Percentiles rank a stretch among this genome's conserved stretches.
Evolutionary conservation across 208 protist species (phyloP).

Genomic region (Trypanosomatidae sp.): DNA sequence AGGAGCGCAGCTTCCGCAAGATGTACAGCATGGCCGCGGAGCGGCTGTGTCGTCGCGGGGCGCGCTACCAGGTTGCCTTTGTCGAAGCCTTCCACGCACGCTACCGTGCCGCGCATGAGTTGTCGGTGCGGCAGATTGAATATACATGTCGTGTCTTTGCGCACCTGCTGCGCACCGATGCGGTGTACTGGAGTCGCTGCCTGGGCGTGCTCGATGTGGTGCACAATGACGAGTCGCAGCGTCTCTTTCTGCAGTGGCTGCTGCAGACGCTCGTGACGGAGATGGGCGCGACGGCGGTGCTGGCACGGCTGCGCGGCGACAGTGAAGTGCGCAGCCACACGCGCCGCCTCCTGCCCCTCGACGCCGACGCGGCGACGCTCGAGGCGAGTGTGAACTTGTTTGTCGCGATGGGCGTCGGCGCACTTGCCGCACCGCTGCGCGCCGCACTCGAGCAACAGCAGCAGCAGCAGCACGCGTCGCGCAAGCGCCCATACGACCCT

Average conservation of each 20-base stretch:
- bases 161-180: conserved; percentile 92
- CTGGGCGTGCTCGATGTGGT: conserved; percentile 52
- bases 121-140: conserved; percentile 96
- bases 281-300: conserved; percentile 34
- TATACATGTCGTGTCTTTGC: conserved; percentile 96
- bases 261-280: conserved; percentile 46
- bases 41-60: conserved; percentile 91
- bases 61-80: conserved; percentile 82
- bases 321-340: conserved; percentile 32
- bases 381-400: conserved; percentile 52
- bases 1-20: conserved; percentile 92
- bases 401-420: conserved; percentile 54
- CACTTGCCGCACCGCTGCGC: conserved; percentile 27
- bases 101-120: conserved; percentile 87
- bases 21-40: conserved; percentile 95
- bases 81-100: conserved; percentile 76
- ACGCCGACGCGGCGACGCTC: conserved; percentile 12
- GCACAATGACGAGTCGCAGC: conserved; percentile 61
- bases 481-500: no score
- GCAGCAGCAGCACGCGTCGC: conserved; percentile 7
- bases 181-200: conserved; percentile 88
- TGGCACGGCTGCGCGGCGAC: conserved; percentile 28
- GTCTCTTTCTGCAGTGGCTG: conserved; percentile 68
- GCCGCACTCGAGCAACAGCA: conserved; percentile 24
- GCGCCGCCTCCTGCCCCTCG: conserved; percentile 37